A percentile compares a stretch with the other conserved stretches of the same genome.
Evolutionary conservation across 2,329 filamentous ascomycete genomes (phyloP).

Genomic region (Pseudofabraea citricarpa): DNA sequence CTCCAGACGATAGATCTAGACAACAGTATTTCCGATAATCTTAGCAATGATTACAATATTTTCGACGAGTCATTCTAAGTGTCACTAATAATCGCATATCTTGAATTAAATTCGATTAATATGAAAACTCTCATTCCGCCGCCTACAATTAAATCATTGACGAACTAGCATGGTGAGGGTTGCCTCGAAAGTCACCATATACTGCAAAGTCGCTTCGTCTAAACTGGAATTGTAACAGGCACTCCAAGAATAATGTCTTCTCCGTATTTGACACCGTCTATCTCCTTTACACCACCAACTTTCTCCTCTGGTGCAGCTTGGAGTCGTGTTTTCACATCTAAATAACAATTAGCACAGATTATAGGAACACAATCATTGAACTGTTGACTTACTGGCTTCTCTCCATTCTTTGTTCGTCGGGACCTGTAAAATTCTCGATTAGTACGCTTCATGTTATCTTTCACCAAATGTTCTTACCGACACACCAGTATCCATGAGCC

Average conservation of each 20-base stretch:
- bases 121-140: too few relatives aligned
- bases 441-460: not conserved
- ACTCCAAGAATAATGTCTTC: conserved; percentile 15
- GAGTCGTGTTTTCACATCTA: conserved; percentile 13
- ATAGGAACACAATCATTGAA: not conserved
- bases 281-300: conserved; percentile 12
- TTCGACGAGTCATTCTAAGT: too few relatives aligned
- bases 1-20: too few relatives aligned
- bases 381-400: conserved; percentile 25
- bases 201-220: too few relatives aligned
- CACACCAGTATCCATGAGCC: conserved; percentile 32
- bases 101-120: too few relatives aligned
- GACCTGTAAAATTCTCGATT: conserved; percentile 18
- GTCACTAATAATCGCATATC: too few relatives aligned
- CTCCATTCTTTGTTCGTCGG: conserved; percentile 42
- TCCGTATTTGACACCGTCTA: conserved; percentile 14
- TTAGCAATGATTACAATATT: too few relatives aligned
- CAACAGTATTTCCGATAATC: too few relatives aligned
- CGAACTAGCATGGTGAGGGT: too few relatives aligned
- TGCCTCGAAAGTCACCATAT: too few relatives aligned
- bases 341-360: conserved; percentile 1
- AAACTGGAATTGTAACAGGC: conserved; percentile 11
- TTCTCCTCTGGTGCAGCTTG: conserved; percentile 13
- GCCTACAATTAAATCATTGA: too few relatives aligned
- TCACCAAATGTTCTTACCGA: conserved; percentile 16